Base-by-base conservation (phyloP, 116 monocot species). In the Thalassia testudinum region DNA sequence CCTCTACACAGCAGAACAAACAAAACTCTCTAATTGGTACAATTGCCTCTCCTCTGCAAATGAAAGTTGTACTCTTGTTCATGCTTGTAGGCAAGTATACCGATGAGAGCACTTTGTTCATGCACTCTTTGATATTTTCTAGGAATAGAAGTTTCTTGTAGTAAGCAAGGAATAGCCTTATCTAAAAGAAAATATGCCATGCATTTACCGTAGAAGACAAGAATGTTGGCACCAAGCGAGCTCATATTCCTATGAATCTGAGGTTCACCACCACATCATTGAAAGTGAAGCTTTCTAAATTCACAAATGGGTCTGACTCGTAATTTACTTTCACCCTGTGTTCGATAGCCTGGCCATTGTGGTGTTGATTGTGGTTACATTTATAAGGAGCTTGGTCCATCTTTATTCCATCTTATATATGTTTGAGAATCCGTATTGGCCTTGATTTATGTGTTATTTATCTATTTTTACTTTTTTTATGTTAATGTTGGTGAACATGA, bases 401-500 rank as follows among this genome's bases (percentile, higher is more conserved):
- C 50, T 50, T 50, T 50, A 50, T 50, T 22, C 11, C 50, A 50
- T 50, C 22, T 50, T 21, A 50, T 50, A 23, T 50, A 50, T 50
- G 50, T 50, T 5, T 23, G 50, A 50, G 50, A 21, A 50, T 50
- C 22, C 22, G 24, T 21, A 24, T 25, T 13, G 1, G 13, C 50
- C 50, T 50, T 21, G 50, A 50, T 50, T 50, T 50, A 50, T 50
- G 45, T 45, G 45, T 16, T 45, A 45, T 45, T 5, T 45, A 7
- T 45, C 45, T 4, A 45, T 45, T 45, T 45, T 16, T 45, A 45
- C 45, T 20, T 45, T 7, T 45, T 45, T 45, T n/a, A 45, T 45
- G 45, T 20, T 16, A 45, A 45, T 45, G 15, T 45, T 15, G 45
- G 30, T 34, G 30, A 34, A n/a, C n/a, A n/a, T n/a, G n/a, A n/a